Conservation (phyloP, 2,329 filamentous ascomycete species). For the Phaeosphaeria sp. region DNA sequence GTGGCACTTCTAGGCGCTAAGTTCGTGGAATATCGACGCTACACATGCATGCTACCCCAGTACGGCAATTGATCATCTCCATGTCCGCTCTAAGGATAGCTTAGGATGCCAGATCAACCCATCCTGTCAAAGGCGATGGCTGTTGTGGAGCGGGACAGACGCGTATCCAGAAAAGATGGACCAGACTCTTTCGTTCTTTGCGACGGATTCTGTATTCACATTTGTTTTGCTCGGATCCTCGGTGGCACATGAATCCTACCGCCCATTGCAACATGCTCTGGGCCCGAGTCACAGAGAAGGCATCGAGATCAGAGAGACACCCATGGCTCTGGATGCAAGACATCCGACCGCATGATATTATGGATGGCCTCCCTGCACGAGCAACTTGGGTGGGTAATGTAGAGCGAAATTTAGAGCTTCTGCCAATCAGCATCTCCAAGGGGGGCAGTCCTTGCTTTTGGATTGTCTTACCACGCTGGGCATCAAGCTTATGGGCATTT, state of each 20-base stretch:
- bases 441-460: slow-evolving; percentile 1
- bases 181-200: not conserved
- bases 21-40: not conserved
- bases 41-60: not conserved
- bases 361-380: slow-evolving; percentile 16
- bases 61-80: not conserved
- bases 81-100: not conserved
- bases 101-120: not conserved
- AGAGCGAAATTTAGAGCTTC: slow-evolving; percentile 17
- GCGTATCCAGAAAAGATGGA: not conserved
- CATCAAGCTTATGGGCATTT: not conserved
- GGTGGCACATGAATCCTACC: not conserved
- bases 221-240: not conserved
- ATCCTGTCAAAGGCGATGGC: not conserved
- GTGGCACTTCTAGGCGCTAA: not conserved
- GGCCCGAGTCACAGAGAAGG: not conserved
- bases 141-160: not conserved
- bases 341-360: not conserved
- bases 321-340: not conserved
- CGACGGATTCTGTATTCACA: not conserved
- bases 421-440: slow-evolving; percentile 10
- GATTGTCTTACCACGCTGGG: not conserved
- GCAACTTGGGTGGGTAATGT: slow-evolving; percentile 22
- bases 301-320: not conserved
- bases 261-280: not conserved